Percentiles rank a stretch among this genome's conserved stretches.
Evolutionary conservation across 805 yeast genomes (phyloP).

Genomic region (Komagataella pastoris): DNA sequence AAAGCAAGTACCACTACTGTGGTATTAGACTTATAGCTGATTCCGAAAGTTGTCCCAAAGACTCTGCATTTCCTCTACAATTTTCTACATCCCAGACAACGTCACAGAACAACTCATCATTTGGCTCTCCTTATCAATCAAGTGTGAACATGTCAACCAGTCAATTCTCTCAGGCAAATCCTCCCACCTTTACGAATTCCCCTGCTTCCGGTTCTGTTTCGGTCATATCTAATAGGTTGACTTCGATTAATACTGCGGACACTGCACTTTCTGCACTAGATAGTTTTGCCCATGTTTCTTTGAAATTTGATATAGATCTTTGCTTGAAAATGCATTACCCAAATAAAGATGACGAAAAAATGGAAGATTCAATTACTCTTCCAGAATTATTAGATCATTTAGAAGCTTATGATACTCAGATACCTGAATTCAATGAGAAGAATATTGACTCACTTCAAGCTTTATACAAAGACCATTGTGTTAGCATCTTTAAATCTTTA

Average conservation of each 20-base stretch:
- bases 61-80: background rate
- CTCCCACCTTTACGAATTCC: background rate
- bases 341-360: background rate
- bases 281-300: background rate
- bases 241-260: background rate
- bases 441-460: constrained; percentile 32
- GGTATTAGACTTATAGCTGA: constrained; percentile 42
- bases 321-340: constrained; percentile 1
- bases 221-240: background rate
- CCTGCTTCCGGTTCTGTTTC: background rate
- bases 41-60: constrained; percentile 7
- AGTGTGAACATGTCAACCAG: background rate
- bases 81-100: background rate
- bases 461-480: constrained; percentile 51
- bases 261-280: background rate
- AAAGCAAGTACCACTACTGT: constrained; percentile 76
- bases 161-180: background rate
- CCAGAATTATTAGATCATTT: background rate
- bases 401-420: background rate
- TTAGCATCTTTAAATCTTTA: constrained; percentile 47
- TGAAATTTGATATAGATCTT: constrained; percentile 1
- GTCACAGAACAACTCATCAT: background rate
- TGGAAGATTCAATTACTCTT: background rate
- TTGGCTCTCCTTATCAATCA: background rate
- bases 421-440: background rate